phyloP scores from a whole-genome alignment of 768 basidiomycete species.

The Tricholoma matsutake region DNA sequence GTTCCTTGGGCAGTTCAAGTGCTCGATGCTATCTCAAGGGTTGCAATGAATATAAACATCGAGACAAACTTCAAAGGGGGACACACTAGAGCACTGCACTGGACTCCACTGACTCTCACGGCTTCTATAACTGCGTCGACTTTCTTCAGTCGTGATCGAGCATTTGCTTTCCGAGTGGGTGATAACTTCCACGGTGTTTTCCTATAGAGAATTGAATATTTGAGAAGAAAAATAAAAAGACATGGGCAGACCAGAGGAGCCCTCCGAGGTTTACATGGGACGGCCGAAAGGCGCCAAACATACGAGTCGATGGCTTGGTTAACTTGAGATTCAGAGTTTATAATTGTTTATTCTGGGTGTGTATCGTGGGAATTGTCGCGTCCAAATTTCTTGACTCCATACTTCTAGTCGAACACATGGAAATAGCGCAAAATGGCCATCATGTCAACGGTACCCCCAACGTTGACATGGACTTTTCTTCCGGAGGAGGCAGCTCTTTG shows the following conservation, averaged over 20 bases:
- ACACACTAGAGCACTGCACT: slow-evolving; percentile 74
- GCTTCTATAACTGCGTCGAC: slow-evolving; percentile 94
- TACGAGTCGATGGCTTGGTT: slow-evolving; percentile 34
- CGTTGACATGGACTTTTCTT: slow-evolving; percentile 36
- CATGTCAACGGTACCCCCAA: slow-evolving; percentile 40
- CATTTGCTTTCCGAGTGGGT: slow-evolving; percentile 88
- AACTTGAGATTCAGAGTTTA: too few species aligned
- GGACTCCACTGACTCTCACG: slow-evolving; percentile 76
- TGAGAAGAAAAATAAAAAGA: background rate
- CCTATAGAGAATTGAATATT: slow-evolving; percentile 45
- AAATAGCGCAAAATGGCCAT: slow-evolving; percentile 34
- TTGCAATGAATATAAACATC: background rate
- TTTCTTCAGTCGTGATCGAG: slow-evolving; percentile 81
- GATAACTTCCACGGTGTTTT: slow-evolving; percentile 95
- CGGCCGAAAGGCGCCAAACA: slow-evolving; percentile 87
- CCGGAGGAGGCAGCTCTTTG: slow-evolving; percentile 23
- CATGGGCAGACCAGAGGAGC: slow-evolving; percentile 73
- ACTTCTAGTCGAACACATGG: slow-evolving; percentile 17
- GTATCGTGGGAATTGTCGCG: slow-evolving; percentile 20
- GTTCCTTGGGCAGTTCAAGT: slow-evolving; percentile 84
- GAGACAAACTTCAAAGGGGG: background rate
- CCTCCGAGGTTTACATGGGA: slow-evolving; percentile 67
- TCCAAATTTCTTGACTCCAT: background rate
- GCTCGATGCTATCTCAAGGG: slow-evolving; percentile 52
- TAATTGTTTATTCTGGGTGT: background rate